Percentiles rank a stretch among this genome's conserved stretches.
These are phyloP conservation scores for Pseudocercospora musae DNA, from an alignment of 2,329 filamentous ascomycete genomes.

Conservation along the genomic window DNA sequence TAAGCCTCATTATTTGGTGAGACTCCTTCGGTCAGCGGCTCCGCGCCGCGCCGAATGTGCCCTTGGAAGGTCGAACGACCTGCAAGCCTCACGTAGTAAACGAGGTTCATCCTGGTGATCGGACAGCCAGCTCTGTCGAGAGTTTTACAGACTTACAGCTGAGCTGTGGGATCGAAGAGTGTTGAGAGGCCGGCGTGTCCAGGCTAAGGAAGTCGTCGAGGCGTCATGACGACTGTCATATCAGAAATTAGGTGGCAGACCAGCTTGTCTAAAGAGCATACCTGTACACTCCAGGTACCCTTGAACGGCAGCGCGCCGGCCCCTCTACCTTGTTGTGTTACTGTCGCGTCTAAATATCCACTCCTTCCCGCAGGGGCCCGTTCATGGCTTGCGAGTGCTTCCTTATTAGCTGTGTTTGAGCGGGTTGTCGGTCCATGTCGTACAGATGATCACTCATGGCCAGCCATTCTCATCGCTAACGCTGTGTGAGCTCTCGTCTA, in stretches of 20 bases:
- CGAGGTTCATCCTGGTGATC: slow-evolving; percentile 1
- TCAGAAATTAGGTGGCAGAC: background rate
- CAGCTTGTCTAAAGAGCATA: background rate
- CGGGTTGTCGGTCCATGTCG: too few species aligned
- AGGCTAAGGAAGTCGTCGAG: background rate
- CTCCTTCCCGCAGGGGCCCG: background rate
- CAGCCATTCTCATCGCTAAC: too few species aligned
- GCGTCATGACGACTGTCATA: background rate
- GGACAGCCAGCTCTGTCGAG: background rate
- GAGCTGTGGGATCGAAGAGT: background rate
- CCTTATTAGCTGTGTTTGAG: background rate
- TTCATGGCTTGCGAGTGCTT: background rate
- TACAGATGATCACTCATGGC: too few species aligned
- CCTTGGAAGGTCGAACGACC: background rate
- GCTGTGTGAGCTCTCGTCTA: too few species aligned
- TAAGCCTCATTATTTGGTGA: background rate
- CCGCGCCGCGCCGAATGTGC: slow-evolving; percentile 10
- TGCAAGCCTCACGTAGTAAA: background rate
- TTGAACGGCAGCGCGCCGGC: background rate
- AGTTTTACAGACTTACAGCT: background rate
- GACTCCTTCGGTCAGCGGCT: slow-evolving; percentile 2
- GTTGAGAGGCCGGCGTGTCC: background rate
- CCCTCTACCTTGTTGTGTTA: background rate
- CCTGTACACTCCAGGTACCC: background rate
- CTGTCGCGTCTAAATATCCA: background rate